Conservation (phyloP, 1,284 basidiomycete species). For the Erythrobasidium hasegawianum region DNA sequence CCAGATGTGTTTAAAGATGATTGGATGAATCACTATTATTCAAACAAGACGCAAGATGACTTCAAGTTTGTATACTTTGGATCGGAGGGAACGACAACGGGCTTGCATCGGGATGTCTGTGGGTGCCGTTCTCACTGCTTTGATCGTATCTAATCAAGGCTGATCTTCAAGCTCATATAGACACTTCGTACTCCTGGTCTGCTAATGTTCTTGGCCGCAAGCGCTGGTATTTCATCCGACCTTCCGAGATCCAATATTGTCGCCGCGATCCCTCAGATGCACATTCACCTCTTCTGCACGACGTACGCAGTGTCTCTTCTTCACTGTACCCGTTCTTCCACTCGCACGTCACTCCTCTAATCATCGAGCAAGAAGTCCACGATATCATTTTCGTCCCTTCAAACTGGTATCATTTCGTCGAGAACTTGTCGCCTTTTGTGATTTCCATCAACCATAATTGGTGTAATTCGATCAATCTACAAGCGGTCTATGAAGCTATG, state of each 20-base stretch:
- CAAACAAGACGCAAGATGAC: slow-evolving; percentile 42
- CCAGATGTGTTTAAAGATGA: slow-evolving; percentile 55
- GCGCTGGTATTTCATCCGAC: slow-evolving; percentile 57
- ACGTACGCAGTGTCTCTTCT: slow-evolving; percentile 42
- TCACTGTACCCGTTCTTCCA: slow-evolving; percentile 20
- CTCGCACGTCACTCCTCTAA: slow-evolving; percentile 41
- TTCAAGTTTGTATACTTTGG: slow-evolving; percentile 52
- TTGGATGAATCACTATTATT: slow-evolving; percentile 53
- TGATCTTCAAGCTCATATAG: slow-evolving; percentile 26
- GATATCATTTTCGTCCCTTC: slow-evolving; percentile 54
- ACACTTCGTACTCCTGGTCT: slow-evolving; percentile 58
- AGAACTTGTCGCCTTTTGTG: slow-evolving; percentile 43
- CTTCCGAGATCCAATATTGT: slow-evolving; percentile 42
- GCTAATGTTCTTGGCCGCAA: slow-evolving; percentile 58
- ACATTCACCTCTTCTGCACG: slow-evolving; percentile 16
- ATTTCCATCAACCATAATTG: slow-evolving; percentile 57
- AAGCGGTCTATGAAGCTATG: slow-evolving; percentile 52
- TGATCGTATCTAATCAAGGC: neutral
- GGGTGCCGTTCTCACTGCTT: slow-evolving; percentile 15
- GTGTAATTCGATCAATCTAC: slow-evolving; percentile 54
- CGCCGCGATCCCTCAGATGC: neutral
- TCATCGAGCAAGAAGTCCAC: slow-evolving; percentile 46
- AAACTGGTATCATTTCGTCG: slow-evolving; percentile 48
- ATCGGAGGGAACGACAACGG: slow-evolving; percentile 51
- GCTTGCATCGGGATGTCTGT: slow-evolving; percentile 56